Conservation (phyloP, 257 asterid species). For the Linderniella brevidens region DNA sequence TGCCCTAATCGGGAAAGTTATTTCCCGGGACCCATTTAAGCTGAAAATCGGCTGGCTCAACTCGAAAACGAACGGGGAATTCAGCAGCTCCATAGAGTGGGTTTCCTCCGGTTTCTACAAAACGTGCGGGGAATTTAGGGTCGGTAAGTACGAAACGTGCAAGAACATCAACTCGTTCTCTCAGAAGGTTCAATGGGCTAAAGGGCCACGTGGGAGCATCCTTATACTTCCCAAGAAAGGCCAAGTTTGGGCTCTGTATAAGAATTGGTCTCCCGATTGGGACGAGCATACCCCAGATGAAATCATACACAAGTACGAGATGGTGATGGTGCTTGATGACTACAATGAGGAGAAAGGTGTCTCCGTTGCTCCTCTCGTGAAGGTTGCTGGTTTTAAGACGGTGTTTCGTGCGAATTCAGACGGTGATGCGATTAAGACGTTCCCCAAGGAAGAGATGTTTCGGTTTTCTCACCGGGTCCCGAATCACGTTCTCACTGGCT, state of each 20-base stretch:
- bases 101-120: slow-evolving; percentile 77
- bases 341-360: slow-evolving; percentile 81
- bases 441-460: slow-evolving; percentile 79
- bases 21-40: slow-evolving; percentile 76
- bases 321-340: slow-evolving; percentile 85
- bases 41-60: slow-evolving; percentile 68
- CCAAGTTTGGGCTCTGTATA: slow-evolving; percentile 83
- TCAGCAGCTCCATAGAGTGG: slow-evolving; percentile 89
- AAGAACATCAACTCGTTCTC: slow-evolving; percentile 90
- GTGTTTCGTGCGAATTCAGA: slow-evolving; percentile 44
- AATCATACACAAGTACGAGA: slow-evolving; percentile 83
- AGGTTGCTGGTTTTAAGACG: slow-evolving; percentile 69
- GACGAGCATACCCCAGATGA: slow-evolving; percentile 55
- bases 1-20: slow-evolving; percentile 70
- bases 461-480: slow-evolving; percentile 96
- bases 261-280: slow-evolving; percentile 94
- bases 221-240: slow-evolving; percentile 82
- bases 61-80: slow-evolving; percentile 73
- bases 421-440: slow-evolving; percentile 36
- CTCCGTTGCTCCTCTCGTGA: slow-evolving; percentile 56
- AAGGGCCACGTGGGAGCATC: slow-evolving; percentile 85
- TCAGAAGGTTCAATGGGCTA: slow-evolving; percentile 69
- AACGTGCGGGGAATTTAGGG: slow-evolving; percentile 88
- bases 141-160: slow-evolving; percentile 53
- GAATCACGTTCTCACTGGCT: slow-evolving; percentile 28